Percentiles rank a stretch among this genome's conserved stretches.
These are phyloP conservation scores for Pseudozyma hubeiensis DNA, from an alignment of 1,284 basidiomycete genomes.

Conservation along the genomic window DNA sequence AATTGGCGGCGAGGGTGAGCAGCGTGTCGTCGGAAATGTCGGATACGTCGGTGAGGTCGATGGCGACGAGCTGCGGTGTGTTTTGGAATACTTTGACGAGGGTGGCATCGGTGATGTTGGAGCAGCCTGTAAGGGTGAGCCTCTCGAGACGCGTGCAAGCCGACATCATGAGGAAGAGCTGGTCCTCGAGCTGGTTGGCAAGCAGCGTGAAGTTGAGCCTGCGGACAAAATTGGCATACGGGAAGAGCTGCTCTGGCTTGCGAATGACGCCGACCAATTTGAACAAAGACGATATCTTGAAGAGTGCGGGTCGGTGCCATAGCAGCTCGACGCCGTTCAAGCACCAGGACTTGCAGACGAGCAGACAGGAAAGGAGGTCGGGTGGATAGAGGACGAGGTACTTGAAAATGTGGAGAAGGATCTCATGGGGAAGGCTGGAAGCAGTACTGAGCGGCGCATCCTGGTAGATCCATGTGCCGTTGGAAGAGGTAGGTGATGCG, in stretches of 20 bases:
- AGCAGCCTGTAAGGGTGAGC: constrained; percentile 88
- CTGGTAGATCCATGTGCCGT: constrained; percentile 42
- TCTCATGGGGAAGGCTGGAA: constrained; percentile 80
- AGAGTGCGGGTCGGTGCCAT: constrained; percentile 90
- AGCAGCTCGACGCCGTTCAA: constrained; percentile 93
- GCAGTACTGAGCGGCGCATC: constrained; percentile 32
- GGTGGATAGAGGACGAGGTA: constrained; percentile 81
- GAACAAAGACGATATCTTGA: constrained; percentile 78
- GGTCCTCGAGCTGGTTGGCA: constrained; percentile 79
- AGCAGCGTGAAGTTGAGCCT: constrained; percentile 89
- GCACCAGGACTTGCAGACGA: constrained; percentile 93
- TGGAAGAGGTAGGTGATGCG: constrained; percentile 43
- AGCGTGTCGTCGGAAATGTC: constrained; percentile 65
- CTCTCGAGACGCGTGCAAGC: constrained; percentile 88
- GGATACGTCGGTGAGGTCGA: constrained; percentile 79
- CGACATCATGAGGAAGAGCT: constrained; percentile 79
- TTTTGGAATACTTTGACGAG: constrained; percentile 78
- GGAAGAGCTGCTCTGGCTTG: constrained; percentile 76
- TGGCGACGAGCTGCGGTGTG: constrained; percentile 83
- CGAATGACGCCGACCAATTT: constrained; percentile 70
- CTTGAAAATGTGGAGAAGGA: constrained; percentile 91
- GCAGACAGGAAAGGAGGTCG: constrained; percentile 72
- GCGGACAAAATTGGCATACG: constrained; percentile 87
- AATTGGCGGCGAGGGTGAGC: constrained; percentile 70
- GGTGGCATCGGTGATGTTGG: constrained; percentile 77